Evolutionary conservation across 352 stramenopile genomes (phyloP), one percentile per base, ranked within the genome.

Genomic region (Phytophthora fragariae): DNA sequence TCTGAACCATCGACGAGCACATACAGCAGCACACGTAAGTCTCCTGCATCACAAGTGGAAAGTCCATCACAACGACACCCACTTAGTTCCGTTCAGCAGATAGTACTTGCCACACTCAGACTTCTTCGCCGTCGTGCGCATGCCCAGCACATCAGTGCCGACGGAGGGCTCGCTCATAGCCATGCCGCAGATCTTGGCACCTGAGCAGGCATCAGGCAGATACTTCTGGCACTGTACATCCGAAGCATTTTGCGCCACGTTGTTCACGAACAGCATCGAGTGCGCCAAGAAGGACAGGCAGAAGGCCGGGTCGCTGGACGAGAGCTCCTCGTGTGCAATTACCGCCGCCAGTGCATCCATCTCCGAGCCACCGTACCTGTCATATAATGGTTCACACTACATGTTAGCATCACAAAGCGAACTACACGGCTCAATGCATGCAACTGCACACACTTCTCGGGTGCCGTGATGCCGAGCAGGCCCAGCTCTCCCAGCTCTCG

Each of bases 91-190:
- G 71, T 95, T 96, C 47, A 96, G 74, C 31, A 98, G 76, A 77
- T 98, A 99, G 46, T 91, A 93, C 73, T 97, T 90, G 68, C 90
- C 90, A 58, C 84, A 92, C 52, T 91, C 82, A 41, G 87, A 89
- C 67, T 93, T 91, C 49, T 86, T 94, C 15, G 98, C 98, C 21
- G 87, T 98, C 3, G 98, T 99, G 61, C 83, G 91, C 97, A 99
- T 99, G 41, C 97, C 97, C 41, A 99, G 80, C 33, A 97, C 91
- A 65, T 98, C 93, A 2, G 93, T 98, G 49, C 98, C 98, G 49
- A 98, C 96, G 33, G 95, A 97, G 29, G 98, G 98, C 84, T 99
- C 98, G 76, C 91, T 98, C 98, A 99, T 99, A 59, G 94, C 97
- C 97, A 99, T 99, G 37, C 98, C 98, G 63, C 98, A 98, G 75